Percentiles rank a stretch among this genome's conserved stretches.
Evolutionary conservation across 2,329 filamentous ascomycete species (phyloP).

Genomic region (Paecilomyces dactylethromorphus): DNA sequence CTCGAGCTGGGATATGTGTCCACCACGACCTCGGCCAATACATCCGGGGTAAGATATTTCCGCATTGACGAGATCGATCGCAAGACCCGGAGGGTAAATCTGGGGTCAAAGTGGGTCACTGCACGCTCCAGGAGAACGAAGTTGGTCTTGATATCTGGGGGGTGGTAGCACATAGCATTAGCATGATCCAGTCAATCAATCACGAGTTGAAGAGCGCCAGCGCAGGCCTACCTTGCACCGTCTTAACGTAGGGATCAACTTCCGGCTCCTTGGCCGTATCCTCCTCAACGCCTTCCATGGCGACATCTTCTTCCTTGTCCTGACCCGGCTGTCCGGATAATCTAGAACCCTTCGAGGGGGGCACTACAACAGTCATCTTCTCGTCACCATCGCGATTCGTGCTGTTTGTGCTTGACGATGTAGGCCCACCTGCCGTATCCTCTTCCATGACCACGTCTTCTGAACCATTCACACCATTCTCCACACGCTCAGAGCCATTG

Average conservation of each 20-base stretch:
- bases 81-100: slow-evolving; percentile 89
- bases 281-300: slow-evolving; percentile 56
- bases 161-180: not conserved
- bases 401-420: slow-evolving; percentile 49
- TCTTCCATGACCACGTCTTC: slow-evolving; percentile 69
- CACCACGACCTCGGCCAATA: slow-evolving; percentile 72
- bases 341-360: slow-evolving; percentile 61
- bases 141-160: slow-evolving; percentile 85
- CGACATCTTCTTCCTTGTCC: slow-evolving; percentile 63
- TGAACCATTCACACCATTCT: slow-evolving; percentile 60
- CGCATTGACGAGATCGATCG: slow-evolving; percentile 93
- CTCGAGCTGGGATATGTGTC: slow-evolving; percentile 70
- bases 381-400: slow-evolving; percentile 66
- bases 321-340: slow-evolving; percentile 50
- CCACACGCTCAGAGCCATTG: slow-evolving; percentile 63
- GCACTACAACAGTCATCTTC: slow-evolving; percentile 77
- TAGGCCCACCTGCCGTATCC: slow-evolving; percentile 47
- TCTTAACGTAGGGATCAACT: slow-evolving; percentile 43
- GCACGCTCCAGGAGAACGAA: slow-evolving; percentile 87
- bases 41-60: slow-evolving; percentile 77
- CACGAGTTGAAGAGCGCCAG: not conserved
- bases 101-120: slow-evolving; percentile 85
- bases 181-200: not conserved
- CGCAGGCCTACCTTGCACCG: slow-evolving; percentile 37
- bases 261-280: slow-evolving; percentile 36